Evolutionary conservation across 495 filamentous ascomycete genomes (phyloP), one percentile per base, ranked within the genome.

Genomic region (Venustampulla echinocandica): DNA sequence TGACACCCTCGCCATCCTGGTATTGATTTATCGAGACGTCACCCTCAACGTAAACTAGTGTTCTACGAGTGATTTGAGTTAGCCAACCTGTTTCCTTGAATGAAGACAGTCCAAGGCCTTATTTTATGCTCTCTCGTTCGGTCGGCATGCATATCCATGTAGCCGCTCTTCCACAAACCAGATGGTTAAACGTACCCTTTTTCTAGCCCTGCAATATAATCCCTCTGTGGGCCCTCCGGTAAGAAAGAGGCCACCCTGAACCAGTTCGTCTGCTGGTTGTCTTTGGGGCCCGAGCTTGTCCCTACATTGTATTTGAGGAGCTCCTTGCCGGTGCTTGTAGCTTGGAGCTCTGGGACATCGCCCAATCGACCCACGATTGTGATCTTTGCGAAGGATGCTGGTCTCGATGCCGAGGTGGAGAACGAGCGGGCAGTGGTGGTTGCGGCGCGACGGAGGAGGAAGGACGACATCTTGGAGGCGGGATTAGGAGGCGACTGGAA

Each of bases 291-390:
- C 45, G 58, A 56, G 49, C 61, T 69, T 28, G 76, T 80, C 22
- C 67, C 85, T 27, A 94, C 65, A 2, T 75, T 54, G 62, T 88
- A 94, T 37, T 67, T 69, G 47, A 94, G 49, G 44, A 89, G 46
- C 23, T 89, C 84, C 23, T 69, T 64, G 44, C 85, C 86, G 21
- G 69, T 79, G 55, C 70, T 69, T 37, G 83, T 84, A 30, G 81
- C 64, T 2, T 63, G 62, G 50, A 85, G 49, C 71, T 92, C 85
- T 32, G 89, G 88, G 22, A 73, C 63, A 44, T 67, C 70, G 44
- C 71, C 86, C 14, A 93, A 78, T 55, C 81, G 80, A 61, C 87
- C 88, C 54, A 89, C 74, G 66, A 95, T 60, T 58, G 75, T 82
- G 68, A 93, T 52, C 42, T 57, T 56, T 24, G 59, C 59, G 23